Evolutionary conservation across 768 basidiomycete species (phyloP), one percentile per base, ranked within the genome.

Genomic region (Suillus fuscotomentosus): DNA sequence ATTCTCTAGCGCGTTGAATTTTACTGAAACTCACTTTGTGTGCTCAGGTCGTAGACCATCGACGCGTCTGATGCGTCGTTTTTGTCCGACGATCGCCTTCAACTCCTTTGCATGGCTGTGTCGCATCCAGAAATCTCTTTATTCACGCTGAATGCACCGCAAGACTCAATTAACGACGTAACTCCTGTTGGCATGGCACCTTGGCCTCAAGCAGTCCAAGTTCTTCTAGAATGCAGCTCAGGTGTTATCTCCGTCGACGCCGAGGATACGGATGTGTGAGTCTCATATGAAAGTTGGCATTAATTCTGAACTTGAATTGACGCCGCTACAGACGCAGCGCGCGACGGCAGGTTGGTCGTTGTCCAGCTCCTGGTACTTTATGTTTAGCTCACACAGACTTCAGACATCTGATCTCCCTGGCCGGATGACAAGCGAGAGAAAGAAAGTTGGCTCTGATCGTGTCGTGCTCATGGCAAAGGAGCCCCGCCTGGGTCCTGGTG

Each of bases 161-260:
- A 89, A 60, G 78, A 79, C 65, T 83, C 85, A 3, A 86, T 89
- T 79, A 86, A 85, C 61, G 90, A 90, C 42, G 89, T 91, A 9
- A 89, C 90, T 1, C 90, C 91, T 13, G 82, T 93, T 17, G 88
- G 89, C 5, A 86, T 91, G 81, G 89, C 91, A 8, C 86, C 91
- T 1, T 93, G 90, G 90, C 81, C 84, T 11, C 76, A 83, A 17
- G 82, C 79, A 34, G 88, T 93, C 24, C 79, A 79, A 62, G 69
- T 86, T 48, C 77, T 93, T n/a, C 81, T 93, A 31, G 85, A 90
- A 53, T 82, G 79, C 36, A 88, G 88, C 69, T 75, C 78, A 3
- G 87, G 86, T 48, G 72, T 83, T 27, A 85, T 93, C 31, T 83
- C 88, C 8, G 90, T 92, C 4, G 88, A 93, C 67, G 89, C 87